Evolutionary conservation across 495 filamentous ascomycete genomes (phyloP), one percentile per base, ranked within the genome.

Genomic region (Annulohypoxylon bovei): DNA sequence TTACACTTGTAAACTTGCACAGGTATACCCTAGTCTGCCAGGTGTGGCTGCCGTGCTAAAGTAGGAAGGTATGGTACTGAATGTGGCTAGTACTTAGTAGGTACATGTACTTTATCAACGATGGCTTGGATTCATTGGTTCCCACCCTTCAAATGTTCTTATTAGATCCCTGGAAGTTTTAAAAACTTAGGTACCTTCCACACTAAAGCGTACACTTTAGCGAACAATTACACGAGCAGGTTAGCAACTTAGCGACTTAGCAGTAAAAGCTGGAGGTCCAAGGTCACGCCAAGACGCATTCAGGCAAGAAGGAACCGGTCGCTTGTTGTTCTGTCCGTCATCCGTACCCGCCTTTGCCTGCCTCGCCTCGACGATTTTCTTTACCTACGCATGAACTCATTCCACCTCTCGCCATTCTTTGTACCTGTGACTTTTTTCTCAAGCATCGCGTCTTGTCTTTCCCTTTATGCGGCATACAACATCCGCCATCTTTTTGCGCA

Each of bases 401-500:
- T 73, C 71, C 62, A 70, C 62, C 67, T 73, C 71, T 64, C 66
- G 62, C 70, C 70, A 68, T 73, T 73, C 67, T 70, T 73, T 70
- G 62, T 70, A 70, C 65, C 54, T 40, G 49, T 50, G 30, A 68
- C 61, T 52, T 65, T 63, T 57, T 57, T 58, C 20, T 39, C 49
- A 33, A 28, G 22, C 61, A 65, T 70, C 67, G 71, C 71, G 71
- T 70, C 61, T 69, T 22, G 50, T 58, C 66, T 40, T 63, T 67
- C 57, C 20, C 47, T 65, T 63, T 67, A 58, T 62, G 2, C 25
- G 23, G 50, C 65, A 30, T 55, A 61, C 46, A 46, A 62, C 53
- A 32, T 35, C 39, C 39, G n/a, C 32, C 39, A 60, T 54, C 27
- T 32, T 47, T 60, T 68, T 65, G 65, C 65, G 60, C 65, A 25